Evolutionary conservation across 306 rosid genomes (phyloP).

Genomic region (Cucurbita moschata): DNA sequence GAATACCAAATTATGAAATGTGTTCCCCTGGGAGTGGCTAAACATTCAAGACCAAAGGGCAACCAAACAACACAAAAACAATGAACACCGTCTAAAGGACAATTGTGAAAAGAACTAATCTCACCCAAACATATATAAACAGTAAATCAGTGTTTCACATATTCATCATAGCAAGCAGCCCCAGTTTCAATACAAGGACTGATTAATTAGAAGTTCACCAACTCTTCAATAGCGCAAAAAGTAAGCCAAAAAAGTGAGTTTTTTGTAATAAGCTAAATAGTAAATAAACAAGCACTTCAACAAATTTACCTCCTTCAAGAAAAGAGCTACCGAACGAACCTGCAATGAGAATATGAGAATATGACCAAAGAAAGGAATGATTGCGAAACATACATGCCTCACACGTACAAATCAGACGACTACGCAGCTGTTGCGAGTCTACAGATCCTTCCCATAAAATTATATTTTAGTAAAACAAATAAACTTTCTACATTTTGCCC

Average conservation of each 20-base stretch:
- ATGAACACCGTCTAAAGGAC: background rate
- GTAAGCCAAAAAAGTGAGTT: background rate
- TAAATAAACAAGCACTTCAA: background rate
- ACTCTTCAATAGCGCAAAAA: background rate
- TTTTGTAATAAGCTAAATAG: background rate
- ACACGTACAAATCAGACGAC: background rate
- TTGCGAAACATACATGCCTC: background rate
- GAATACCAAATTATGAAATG: background rate
- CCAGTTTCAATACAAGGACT: background rate
- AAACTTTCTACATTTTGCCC: background rate
- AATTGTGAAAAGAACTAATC: background rate
- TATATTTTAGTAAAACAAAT: background rate
- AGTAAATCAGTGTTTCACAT: background rate
- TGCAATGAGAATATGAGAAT: background rate
- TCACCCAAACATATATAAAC: background rate
- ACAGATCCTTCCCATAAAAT: background rate
- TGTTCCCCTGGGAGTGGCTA: background rate
- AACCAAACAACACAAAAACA: background rate
- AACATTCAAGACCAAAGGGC: background rate
- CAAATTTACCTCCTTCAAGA: no score
- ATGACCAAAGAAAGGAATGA: background rate
- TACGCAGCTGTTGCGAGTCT: background rate
- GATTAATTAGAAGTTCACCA: background rate
- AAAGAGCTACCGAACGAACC: no score
- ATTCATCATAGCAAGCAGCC: background rate